Evolutionary conservation across 306 rosid genomes (phyloP), one percentile per base, ranked within the genome.

Genomic region (Mucuna pruriens): DNA sequence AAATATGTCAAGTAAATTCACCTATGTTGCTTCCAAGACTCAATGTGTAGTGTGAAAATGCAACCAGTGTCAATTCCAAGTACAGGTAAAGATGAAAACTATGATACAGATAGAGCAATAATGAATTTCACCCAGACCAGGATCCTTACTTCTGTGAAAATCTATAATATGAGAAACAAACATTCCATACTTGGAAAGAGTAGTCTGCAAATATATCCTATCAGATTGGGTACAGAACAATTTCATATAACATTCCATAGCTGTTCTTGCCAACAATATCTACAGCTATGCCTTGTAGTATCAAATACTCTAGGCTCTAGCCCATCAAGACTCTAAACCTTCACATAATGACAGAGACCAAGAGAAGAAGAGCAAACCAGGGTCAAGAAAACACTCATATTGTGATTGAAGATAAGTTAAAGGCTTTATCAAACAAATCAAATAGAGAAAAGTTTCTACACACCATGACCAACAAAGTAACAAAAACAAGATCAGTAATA

Each of bases 301-400:
- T 44, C 51, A 48, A 63, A 66, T n/a, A 61, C 54, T 49, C 63
- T 58, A 71, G 42, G 79, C 79, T 49, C 38, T 71, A 68, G 63
- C 67, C 22, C 60, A 62, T 82, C 63, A 44, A 45, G 36, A 70
- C 61, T 48, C 64, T 75, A 76, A 67, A 82, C 70, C 77, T 52
- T 75, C 46, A 63, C 42, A 40, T 40, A 54, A 66, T 29, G 58
- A 71, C 55, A 76, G 68, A 78, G 34, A 63, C 74, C 40, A 57
- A 64, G 39, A 75, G 26, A 64, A n/a, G 19, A 74, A 76, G 15
- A 31, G 36, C 64, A 72, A 72, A 66, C 51, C 49, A 40, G 74
- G 52, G 39, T 26, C 51, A 31, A 54, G 65, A 86, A 58, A 63
- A 16, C 22, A 46, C 51, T 38, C 49, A 54, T 12, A 61, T 31